Conservation (phyloP, 257 asterid genomes). For the Craterostigma plantagineum region DNA sequence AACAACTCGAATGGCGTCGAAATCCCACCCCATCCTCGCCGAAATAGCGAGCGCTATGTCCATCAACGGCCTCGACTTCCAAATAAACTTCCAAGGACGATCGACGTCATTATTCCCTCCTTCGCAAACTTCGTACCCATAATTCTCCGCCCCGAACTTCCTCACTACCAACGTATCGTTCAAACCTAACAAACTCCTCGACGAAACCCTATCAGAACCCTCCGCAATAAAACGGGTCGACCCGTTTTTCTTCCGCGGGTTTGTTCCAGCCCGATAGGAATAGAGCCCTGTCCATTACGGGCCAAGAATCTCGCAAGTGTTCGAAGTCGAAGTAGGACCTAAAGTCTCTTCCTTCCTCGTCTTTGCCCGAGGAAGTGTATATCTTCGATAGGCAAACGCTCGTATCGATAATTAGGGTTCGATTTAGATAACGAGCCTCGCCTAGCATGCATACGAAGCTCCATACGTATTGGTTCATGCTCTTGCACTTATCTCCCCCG, state of each 20-base stretch:
- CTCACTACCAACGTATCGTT: slow-evolving; percentile 42
- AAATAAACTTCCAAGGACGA: slow-evolving; percentile 47
- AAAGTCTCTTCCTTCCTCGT: slow-evolving; percentile 83
- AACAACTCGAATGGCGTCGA: slow-evolving; percentile 37
- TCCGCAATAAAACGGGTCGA: slow-evolving; percentile 33
- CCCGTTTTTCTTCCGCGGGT: slow-evolving; percentile 24
- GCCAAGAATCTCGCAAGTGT: slow-evolving; percentile 66
- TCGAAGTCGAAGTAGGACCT: slow-evolving; percentile 83
- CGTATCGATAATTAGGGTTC: slow-evolving; percentile 72
- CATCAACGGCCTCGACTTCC: slow-evolving; percentile 41
- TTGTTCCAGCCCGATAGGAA: slow-evolving; percentile 45
- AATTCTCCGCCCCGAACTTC: slow-evolving; percentile 59
- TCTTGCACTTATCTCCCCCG: slow-evolving; percentile 97
- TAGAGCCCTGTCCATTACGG: slow-evolving; percentile 44
- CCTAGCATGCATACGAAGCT: slow-evolving; percentile 89
- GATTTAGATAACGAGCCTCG: slow-evolving; percentile 79
- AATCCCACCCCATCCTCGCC: slow-evolving; percentile 52
- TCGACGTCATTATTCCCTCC: slow-evolving; percentile 36
- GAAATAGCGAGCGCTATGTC: slow-evolving; percentile 40
- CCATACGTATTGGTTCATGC: slow-evolving; percentile 87
- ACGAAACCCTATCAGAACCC: slow-evolving; percentile 27
- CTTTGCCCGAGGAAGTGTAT: slow-evolving; percentile 70
- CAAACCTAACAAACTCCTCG: slow-evolving; percentile 21
- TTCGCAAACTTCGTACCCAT: slow-evolving; percentile 53
- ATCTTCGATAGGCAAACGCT: slow-evolving; percentile 58